phyloP scores from a whole-genome alignment of 768 basidiomycete genomes.

The Suillus placidus region DNA sequence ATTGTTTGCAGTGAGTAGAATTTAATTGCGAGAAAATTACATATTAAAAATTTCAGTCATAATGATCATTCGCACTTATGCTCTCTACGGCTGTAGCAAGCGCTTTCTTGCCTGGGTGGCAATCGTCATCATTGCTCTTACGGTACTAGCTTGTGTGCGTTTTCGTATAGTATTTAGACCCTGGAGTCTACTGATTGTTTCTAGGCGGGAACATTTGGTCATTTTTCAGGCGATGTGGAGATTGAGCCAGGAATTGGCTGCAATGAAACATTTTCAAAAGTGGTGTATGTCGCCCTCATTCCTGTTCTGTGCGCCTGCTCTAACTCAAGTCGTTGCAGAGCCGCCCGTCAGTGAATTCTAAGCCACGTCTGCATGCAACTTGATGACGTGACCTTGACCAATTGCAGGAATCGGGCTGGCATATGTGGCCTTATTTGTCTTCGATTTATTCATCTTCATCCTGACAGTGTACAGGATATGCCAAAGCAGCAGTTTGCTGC shows the following conservation, averaged over 20 bases:
- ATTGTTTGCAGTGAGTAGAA: not conserved
- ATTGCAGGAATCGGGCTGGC: not conserved
- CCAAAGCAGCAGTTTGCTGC: not conserved
- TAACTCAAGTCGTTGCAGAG: not conserved
- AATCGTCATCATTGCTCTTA: not conserved
- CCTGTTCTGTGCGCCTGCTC: not conserved
- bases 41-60: not conserved
- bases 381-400: not conserved
- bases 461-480: not conserved
- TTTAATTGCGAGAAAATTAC: not conserved
- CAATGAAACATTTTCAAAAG: not conserved
- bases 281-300: not conserved
- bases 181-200: not conserved
- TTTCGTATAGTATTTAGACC: not conserved
- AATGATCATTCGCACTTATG: not conserved
- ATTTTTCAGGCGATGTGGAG: not conserved
- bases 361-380: not conserved
- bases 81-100: not conserved
- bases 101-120: not conserved
- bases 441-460: not conserved
- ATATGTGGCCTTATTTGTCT: not conserved
- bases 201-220: not conserved
- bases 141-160: not conserved
- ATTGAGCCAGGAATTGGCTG: not conserved
- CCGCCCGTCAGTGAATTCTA: not conserved